Evolutionary conservation across 306 rosid species (phyloP).

Genomic region (Fragaria iinumae): DNA sequence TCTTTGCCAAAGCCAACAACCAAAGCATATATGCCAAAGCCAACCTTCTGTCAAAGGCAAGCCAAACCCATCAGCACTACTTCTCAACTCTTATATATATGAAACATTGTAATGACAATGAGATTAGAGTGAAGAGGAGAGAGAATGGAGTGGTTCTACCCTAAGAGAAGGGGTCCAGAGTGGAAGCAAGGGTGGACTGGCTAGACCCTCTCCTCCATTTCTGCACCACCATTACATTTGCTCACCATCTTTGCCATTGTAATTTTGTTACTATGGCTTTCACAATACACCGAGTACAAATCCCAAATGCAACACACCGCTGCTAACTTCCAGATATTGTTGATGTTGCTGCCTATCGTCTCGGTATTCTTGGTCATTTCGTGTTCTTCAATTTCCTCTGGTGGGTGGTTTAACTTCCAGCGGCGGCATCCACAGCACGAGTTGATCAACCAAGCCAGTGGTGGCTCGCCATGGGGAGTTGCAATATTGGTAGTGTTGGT

Average conservation of each 20-base stretch:
- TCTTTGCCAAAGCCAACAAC: too few relatives aligned
- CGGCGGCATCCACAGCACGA: slow-evolving; percentile 15
- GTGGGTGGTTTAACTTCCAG: slow-evolving; percentile 33
- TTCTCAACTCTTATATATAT: slow-evolving; percentile 4
- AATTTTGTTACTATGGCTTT: slow-evolving; percentile 54
- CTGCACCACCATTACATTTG: slow-evolving; percentile 58
- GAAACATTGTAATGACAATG: slow-evolving; percentile 6
- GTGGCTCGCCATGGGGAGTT: slow-evolving; percentile 47
- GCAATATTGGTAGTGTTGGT: slow-evolving; percentile 38
- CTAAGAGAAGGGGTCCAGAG: slow-evolving; percentile 61
- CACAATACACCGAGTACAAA: slow-evolving; percentile 45
- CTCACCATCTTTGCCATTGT: slow-evolving; percentile 65
- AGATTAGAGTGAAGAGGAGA: neutral
- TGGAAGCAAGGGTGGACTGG: slow-evolving; percentile 61
- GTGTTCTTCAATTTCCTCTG: slow-evolving; percentile 40
- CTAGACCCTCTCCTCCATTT: slow-evolving; percentile 50
- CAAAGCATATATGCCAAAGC: slow-evolving; percentile 71
- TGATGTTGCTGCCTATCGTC: slow-evolving; percentile 46
- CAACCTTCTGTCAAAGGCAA: slow-evolving; percentile 30
- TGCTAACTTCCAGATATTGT: slow-evolving; percentile 47
- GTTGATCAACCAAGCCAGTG: slow-evolving; percentile 19
- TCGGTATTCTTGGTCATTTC: slow-evolving; percentile 45
- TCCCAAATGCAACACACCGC: slow-evolving; percentile 39
- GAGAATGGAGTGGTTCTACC: slow-evolving; percentile 58
- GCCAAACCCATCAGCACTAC: slow-evolving; percentile 9